phyloP scores from a whole-genome alignment of 306 rosid species.

The Albizia julibrissin region DNA sequence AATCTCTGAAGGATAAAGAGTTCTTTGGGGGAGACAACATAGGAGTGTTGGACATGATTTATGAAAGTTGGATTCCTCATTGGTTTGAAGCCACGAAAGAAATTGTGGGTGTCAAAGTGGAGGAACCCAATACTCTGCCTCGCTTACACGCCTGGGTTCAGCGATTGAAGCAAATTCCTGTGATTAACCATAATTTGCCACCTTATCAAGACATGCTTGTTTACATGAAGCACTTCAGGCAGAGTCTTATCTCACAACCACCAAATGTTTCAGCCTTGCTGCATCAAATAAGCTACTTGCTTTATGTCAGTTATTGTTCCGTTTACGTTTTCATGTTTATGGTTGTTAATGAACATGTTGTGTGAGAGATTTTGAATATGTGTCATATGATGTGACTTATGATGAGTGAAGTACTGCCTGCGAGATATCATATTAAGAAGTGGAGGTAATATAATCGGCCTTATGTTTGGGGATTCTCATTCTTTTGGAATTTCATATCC shows the following conservation, averaged over 20 bases:
- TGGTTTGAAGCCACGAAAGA: conserved; percentile 1
- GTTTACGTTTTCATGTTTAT: too few relatives aligned
- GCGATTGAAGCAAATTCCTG: not conserved
- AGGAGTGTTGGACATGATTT: not conserved
- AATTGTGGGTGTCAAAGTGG: not conserved
- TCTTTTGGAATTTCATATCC: too few relatives aligned
- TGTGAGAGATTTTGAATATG: too few relatives aligned
- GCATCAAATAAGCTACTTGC: not conserved
- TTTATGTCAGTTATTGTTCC: too few relatives aligned
- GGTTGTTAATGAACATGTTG: too few relatives aligned
- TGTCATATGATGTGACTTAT: too few relatives aligned
- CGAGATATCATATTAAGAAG: too few relatives aligned
- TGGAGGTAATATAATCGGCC: too few relatives aligned
- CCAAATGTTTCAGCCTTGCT: not conserved
- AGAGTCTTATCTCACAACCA: not conserved
- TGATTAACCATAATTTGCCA: not conserved
- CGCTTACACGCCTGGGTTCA: not conserved
- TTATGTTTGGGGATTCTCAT: too few relatives aligned
- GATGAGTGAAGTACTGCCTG: too few relatives aligned
- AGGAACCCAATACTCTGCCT: not conserved
- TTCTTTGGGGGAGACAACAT: not conserved
- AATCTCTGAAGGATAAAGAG: not conserved
- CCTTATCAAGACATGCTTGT: not conserved
- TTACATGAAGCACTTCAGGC: not conserved
- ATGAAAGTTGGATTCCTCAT: not conserved